Evolutionary conservation across 2,329 filamentous ascomycete species (phyloP), one percentile per base, ranked within the genome.

Genomic region (Coniochaeta sp.): DNA sequence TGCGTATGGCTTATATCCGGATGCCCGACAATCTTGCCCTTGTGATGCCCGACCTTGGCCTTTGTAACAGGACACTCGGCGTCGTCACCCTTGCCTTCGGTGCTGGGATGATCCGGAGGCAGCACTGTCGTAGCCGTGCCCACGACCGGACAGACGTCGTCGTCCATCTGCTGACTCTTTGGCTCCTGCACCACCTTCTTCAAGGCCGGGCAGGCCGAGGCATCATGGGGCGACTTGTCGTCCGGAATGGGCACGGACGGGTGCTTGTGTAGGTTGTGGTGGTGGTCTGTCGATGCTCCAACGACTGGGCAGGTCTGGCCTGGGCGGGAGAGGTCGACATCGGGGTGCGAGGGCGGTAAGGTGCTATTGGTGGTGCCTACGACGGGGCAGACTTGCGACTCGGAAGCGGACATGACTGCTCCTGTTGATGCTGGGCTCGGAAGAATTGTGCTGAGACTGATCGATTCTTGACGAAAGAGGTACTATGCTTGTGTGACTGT

Each of bases 61-160:
- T 77, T 76, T 17, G 75, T 77, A 59, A 77, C 72, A 9, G 75
- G 75, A 63, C 75, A 77, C 59, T 71, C 72, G 43, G 70, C 74
- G 44, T 71, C 73, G 61, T 69, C 68, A n/a, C 57, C 63, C 62
- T 67, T 63, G 63, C 63, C 67, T 28, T 67, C 69, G 52, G 66
- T 71, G 55, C 58, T 61, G 1, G 75, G 75, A 62, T 77, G 75
- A 62, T 76, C 67, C 11, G 74, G 74, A 3, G 75, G 74, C 19
- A 77, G 72, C 40, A 77, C 70, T 4, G 73, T 76, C 8, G 75
- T 77, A 6, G 73, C 75, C 47, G 75, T 73, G 1, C 75, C 75
- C 24, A 75, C 73, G 55, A 77, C 74, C 60, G 75, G 75, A 60
- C 75, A 77, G 19, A 77, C 70, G 47, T 71, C 64, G 66, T 77